Evolutionary conservation across 495 filamentous ascomycete species (phyloP), one percentile per base, ranked within the genome.

Genomic region (Pyrenula massariospora): DNA sequence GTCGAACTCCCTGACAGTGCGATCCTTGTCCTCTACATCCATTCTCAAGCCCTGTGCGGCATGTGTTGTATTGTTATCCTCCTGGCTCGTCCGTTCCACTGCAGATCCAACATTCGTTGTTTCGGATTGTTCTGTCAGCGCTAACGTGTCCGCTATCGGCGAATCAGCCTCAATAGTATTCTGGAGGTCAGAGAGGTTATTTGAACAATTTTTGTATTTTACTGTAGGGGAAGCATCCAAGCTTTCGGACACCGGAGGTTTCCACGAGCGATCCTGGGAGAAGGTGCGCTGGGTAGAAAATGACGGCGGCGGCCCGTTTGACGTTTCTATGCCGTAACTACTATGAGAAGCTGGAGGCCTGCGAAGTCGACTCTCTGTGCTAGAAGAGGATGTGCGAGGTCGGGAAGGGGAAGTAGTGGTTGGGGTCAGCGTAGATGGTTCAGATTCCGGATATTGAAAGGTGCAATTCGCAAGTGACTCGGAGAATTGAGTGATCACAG

Each of bases 261-360:
- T 57, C 58, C 58, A 60, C n/a, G 23, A 15, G 47, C 24, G 52
- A 20, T 66, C 62, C n/a, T 60, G 55, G 52, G 50, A 62, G 22
- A 69, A 69, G 23, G 68, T 66, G 54, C 70, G 68, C 54, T 70
- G 72, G 10, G 74, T 76, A 54, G 68, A 70, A 54, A 75, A 65
- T 1, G 74, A 66, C 19, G 71, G 73, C 20, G 74, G 74, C 21
- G 74, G 74, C 19, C 74, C 74, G 24, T 60, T 61, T 48, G 65
- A 63, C 22, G 65, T 75, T 60, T 72, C 70, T 63, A 74, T 69
- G 15, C 71, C 68, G 65, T 74, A 62, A 36, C 70, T 71, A 53
- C 67, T 69, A 52, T 69, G 66, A 24, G 72, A 75, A 20, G 72
- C 71, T 23, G 73, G 73, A 22, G 70, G 61, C 56, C 66, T 54